A percentile compares a stretch with the other conserved stretches of the same genome.
Conservation (phyloP, 148 eudicot genomes). For the Spergularia marina region DNA sequence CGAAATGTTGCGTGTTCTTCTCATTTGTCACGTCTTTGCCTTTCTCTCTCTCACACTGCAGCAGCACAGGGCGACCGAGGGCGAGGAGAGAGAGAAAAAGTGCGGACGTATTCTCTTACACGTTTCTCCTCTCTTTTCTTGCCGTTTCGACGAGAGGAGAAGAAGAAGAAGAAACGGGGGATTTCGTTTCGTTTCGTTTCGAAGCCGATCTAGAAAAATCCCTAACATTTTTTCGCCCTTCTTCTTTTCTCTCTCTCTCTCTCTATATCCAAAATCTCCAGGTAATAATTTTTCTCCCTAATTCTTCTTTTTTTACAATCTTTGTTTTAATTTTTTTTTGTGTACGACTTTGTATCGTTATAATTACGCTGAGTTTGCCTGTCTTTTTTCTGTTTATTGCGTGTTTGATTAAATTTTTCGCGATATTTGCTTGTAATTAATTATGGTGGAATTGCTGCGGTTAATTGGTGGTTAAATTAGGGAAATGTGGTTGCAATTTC, state of each 20-base stretch:
- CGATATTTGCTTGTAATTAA: not conserved
- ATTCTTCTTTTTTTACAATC: not conserved
- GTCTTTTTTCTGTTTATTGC: not conserved
- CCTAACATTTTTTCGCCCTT: not conserved
- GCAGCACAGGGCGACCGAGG: too few species aligned
- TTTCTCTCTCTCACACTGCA: too few species aligned
- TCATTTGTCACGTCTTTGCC: too few species aligned
- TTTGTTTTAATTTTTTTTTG: not conserved
- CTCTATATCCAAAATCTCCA: not conserved
- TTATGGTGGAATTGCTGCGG: not conserved
- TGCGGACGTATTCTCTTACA: too few species aligned
- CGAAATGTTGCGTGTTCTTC: too few species aligned
- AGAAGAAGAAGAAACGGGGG: not conserved
- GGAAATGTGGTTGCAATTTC: not conserved
- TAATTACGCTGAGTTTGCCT: not conserved
- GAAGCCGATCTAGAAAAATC: constrained; percentile 15
- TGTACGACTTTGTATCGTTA: not conserved
- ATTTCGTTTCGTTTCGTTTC: constrained; percentile 1
- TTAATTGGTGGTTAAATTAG: not conserved
- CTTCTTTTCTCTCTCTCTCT: constrained; percentile 3
- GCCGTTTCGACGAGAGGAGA: constrained; percentile 19
- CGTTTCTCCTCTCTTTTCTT: not conserved
- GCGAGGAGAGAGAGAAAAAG: too few species aligned
- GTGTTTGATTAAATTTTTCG: not conserved
- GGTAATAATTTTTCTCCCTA: constrained; percentile 6